Percentiles rank a stretch among this genome's conserved stretches.
Evolutionary conservation across 371 early-diverging fungal genomes (phyloP).

Genomic region (Mortierella sp.): DNA sequence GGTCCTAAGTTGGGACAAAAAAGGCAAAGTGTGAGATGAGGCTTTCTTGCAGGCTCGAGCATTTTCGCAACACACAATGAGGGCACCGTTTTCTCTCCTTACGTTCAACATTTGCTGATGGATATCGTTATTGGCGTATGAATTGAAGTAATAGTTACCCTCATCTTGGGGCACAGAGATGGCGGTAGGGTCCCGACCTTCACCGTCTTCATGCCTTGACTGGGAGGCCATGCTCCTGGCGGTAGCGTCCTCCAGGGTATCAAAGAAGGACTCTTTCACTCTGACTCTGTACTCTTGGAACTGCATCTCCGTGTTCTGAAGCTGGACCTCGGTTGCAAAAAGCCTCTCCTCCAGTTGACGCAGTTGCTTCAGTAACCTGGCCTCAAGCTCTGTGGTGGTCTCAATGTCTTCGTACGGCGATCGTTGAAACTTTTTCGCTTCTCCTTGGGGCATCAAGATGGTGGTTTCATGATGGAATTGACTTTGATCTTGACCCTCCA

Average conservation of each 20-base stretch:
- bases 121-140: conserved; percentile 78
- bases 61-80: too few relatives aligned
- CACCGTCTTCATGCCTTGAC: neutral
- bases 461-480: conserved; percentile 10
- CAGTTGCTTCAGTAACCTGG: conserved; percentile 62
- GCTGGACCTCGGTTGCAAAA: conserved; percentile 60
- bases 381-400: conserved; percentile 67
- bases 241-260: conserved; percentile 54
- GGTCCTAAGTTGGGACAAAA: conserved; percentile 63
- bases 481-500: neutral
- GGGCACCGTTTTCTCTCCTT: conserved; percentile 5
- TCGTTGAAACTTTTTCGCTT: conserved; percentile 9
- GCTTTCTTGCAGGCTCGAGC: too few relatives aligned
- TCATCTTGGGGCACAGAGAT: conserved; percentile 52
- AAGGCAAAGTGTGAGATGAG: neutral
- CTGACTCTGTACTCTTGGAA: conserved; percentile 75
- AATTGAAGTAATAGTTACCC: conserved; percentile 85
- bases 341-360: conserved; percentile 59
- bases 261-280: conserved; percentile 79
- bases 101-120: conserved; percentile 72
- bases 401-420: conserved; percentile 34
- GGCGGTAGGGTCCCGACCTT: conserved; percentile 10
- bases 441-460: conserved; percentile 30
- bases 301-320: conserved; percentile 62
- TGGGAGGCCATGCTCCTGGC: conserved; percentile 35